Base-by-base conservation (phyloP, 2,329 filamentous ascomycete species). In the Neophaeococcomyces mojaviensis region DNA sequence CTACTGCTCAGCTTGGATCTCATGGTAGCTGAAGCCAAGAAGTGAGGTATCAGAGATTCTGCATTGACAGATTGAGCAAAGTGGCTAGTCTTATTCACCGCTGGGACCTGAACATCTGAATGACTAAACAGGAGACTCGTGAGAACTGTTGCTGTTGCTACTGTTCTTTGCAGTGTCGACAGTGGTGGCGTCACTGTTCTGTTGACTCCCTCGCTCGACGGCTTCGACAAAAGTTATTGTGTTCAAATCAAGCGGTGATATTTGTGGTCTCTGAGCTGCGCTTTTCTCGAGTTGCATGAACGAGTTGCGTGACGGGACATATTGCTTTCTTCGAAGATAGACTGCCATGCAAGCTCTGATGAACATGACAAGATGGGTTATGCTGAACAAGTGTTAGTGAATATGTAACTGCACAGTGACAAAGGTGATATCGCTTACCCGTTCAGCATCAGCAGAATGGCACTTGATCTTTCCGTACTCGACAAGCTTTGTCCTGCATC, bases 321-420 rank as follows among this genome's bases (percentile, higher is more conserved):
- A 42, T 22, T 22, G 8, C 39, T 18, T 42, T 4, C 39, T 4
- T 4, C 39, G 39, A 33, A 19, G 15, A 24, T 32, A 20, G 13
- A 42, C 39, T 16, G 39, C 26, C 32, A 32, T 19, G 22, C 26
- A 42, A 12, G 39, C 39, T n/a, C 39, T 26, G 3, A 33, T 12
- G 39, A 42, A 42, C 39, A 42, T 42, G 26, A 20, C 28, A 15
- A 42, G 15, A 15, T 42, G 39, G 5, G 26, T 42, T 7, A 42
- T 22, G 13, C 39, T 42, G 28, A 4, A 20, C 15, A n/a, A 8
- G 8, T 15, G 39, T 32, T 28, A 34, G 30, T 18, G 19, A 8
- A 34, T 4, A 9, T 15, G 19, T 5, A 6, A 9, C 7, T 5
- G 3, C 9, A 26, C 9, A 16, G n/a, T 36, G 6, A 28, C 10